Evolutionary conservation across 495 filamentous ascomycete species (phyloP), one percentile per base, ranked within the genome.

Genomic region (Hapsidospora chrysogenum): DNA sequence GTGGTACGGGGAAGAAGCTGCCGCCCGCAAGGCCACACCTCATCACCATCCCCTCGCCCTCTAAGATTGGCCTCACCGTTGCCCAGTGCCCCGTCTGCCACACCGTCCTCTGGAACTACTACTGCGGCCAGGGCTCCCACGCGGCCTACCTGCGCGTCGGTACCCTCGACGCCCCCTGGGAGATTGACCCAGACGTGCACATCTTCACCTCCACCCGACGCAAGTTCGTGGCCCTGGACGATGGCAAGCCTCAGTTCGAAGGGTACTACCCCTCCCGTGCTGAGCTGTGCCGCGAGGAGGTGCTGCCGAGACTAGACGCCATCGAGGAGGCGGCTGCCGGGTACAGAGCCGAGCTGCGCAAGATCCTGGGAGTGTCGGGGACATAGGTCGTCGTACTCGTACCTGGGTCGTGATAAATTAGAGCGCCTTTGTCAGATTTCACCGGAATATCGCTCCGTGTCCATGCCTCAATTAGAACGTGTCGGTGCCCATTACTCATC

Each of bases 171-270:
- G 21, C 13, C n/a, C 15, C 40, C 2, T 38, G 40, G 35, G 27
- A 36, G 40, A 14, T 42, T 8, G 18, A 17, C 1, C 40, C 40
- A 2, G 40, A 42, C 25, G 35, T 42, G n/a, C 35, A 42, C 40
- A 38, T 42, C 27, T 42, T 6, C 30, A 35, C 40, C 11, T 23
- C 25, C 11, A 38, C 30, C 29, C 16, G 17, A 18, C 23, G 35
- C n/a, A 23, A 33, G 9, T 38, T 38, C 14, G 18, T 42, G 17
- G 8, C 26, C 11, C 29, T 42, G 13, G 26, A 17, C 8, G 29
- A 28, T 15, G 35, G 28, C 14, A 37, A 26, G 31, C 35, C 40
- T 11, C 27, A 15, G 28, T 37, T 22, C 14, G 19, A 37, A 15
- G 34, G 30, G 2, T 27, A 21, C 9, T 41, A 37, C 19, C 20